Conservation (phyloP, 2,329 filamentous ascomycete genomes). For the Tolypocladium sp. region DNA sequence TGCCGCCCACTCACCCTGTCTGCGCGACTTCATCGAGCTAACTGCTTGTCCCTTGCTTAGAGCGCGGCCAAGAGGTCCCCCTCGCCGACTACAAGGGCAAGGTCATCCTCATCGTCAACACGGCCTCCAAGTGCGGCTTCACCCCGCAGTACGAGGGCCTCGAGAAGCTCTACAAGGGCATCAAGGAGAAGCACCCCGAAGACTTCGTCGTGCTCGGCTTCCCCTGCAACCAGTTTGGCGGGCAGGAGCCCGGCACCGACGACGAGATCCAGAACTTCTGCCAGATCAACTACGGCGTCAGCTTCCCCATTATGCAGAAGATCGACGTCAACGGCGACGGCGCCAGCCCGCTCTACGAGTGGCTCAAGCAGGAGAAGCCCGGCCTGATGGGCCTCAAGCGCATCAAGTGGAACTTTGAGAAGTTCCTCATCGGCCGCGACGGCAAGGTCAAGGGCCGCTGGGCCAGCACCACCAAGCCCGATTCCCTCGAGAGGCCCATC, state of each 20-base stretch:
- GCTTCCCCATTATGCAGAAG: constrained; percentile 86
- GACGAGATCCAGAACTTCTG: constrained; percentile 80
- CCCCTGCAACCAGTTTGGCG: constrained; percentile 95
- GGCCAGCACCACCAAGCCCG: constrained; percentile 83
- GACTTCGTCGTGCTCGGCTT: constrained; percentile 88
- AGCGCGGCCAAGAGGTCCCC: constrained; percentile 57
- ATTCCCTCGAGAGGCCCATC: constrained; percentile 66
- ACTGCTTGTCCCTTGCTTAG: constrained; percentile 10
- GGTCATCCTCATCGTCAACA: constrained; percentile 94
- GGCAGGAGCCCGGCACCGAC: constrained; percentile 77
- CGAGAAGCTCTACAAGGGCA: constrained; percentile 76
- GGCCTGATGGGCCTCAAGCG: constrained; percentile 81
- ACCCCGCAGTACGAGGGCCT: constrained; percentile 90
- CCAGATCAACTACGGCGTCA: constrained; percentile 85
- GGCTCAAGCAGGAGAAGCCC: constrained; percentile 63
- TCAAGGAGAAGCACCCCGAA: constrained; percentile 60
- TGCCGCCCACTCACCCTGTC: background rate
- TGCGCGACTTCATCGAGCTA: constrained; percentile 4
- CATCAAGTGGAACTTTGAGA: constrained; percentile 99
- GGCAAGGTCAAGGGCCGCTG: constrained; percentile 79
- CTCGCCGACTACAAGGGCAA: constrained; percentile 74
- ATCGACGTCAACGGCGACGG: constrained; percentile 85
- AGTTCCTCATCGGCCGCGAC: constrained; percentile 83
- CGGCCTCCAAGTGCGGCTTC: constrained; percentile 97
- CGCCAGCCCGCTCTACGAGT: constrained; percentile 58